Base-by-base conservation (phyloP, 2,329 filamentous ascomycete genomes). In the Colletotrichum melonis region DNA sequence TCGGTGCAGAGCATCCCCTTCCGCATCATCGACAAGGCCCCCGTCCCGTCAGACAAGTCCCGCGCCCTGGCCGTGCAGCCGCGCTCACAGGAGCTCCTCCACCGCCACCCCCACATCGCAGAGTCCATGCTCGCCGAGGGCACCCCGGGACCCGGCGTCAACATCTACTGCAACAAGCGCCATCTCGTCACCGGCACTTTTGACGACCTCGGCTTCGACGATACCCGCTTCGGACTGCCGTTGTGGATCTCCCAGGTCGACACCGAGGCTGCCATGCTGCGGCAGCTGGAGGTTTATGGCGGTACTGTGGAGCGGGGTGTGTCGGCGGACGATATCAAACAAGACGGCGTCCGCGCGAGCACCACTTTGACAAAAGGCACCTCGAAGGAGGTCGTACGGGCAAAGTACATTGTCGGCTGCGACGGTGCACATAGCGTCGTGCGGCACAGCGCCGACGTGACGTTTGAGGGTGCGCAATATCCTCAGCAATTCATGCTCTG, bases 71-170 rank as follows among this genome's bases (percentile, higher is more conserved):
- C 83, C 11, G 78, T 89, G 5, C 88, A 89, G 69, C 81, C 86
- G 14, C 84, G 88, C 9, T 87, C 84, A 1, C 76, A 88, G 9
- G 88, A 90, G 75, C 80, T 89, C 28, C 83, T 89, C 63, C 82
- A 82, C 59, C 86, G 87, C 52, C 82, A 89, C 57, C 79, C 78
- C 49, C 75, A 32, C 49, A 57, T 85, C 38, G 78, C 82, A 8
- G 79, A 83, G 12, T 78, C 78, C 3, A 75, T 87, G 30, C 57
- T 86, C 2, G 72, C 76, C 1, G 76, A 77, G 5, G 85, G 86
- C 22, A 82, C 81, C 58, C 76, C 81, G 22, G 78, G 83, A n/a
- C 74, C 75, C 16, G 84, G 83, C 11, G 79, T 82, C 9, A 81
- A 82, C 12, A 69, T 86, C 14, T 85, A 82, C 68, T 77, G 82